Evolutionary conservation across 768 basidiomycete species (phyloP).

Genomic region (Xerocomellus dryophilus): DNA sequence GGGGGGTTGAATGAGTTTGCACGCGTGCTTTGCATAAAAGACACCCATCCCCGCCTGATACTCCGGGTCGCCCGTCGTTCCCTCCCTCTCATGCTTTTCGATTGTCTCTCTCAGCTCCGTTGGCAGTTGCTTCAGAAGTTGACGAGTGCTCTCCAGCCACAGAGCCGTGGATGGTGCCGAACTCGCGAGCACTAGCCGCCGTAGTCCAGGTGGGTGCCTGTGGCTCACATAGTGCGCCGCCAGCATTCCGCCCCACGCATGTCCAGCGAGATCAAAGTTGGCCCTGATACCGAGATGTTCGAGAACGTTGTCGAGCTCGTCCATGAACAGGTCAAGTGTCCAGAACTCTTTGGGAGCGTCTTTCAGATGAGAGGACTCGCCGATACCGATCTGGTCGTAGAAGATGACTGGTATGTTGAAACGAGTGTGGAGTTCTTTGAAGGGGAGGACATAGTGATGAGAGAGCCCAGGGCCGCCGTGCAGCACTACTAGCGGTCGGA

Average conservation of each 20-base stretch:
- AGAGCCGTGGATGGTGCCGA: too few species aligned
- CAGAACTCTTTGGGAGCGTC: slow-evolving; percentile 33
- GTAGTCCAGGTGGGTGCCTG: too few species aligned
- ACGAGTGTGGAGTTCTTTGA: slow-evolving; percentile 32
- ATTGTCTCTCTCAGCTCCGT: slow-evolving; percentile 26
- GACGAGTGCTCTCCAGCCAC: slow-evolving; percentile 33
- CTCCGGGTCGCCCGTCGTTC: slow-evolving; percentile 31
- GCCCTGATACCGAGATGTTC: slow-evolving; percentile 38
- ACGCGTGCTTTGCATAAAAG: slow-evolving; percentile 37
- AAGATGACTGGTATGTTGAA: slow-evolving; percentile 42
- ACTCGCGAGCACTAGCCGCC: too few species aligned
- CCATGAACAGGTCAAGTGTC: slow-evolving; percentile 49
- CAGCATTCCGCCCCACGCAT: slow-evolving; percentile 34
- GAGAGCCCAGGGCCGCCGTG: slow-evolving; percentile 46
- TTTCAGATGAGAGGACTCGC: slow-evolving; percentile 42
- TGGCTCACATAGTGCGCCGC: too few species aligned
- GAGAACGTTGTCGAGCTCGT: slow-evolving; percentile 52
- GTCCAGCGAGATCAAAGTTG: slow-evolving; percentile 48
- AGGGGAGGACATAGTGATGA: slow-evolving; percentile 41
- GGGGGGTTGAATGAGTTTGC: slow-evolving; percentile 34
- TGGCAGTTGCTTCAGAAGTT: slow-evolving; percentile 27
- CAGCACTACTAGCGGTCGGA: slow-evolving; percentile 38
- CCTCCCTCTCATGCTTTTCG: slow-evolving; percentile 32
- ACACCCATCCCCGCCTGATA: slow-evolving; percentile 31
- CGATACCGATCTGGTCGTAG: slow-evolving; percentile 52